Evolutionary conservation across 768 basidiomycete genomes (phyloP).

Genomic region (Panellus pusillus): DNA sequence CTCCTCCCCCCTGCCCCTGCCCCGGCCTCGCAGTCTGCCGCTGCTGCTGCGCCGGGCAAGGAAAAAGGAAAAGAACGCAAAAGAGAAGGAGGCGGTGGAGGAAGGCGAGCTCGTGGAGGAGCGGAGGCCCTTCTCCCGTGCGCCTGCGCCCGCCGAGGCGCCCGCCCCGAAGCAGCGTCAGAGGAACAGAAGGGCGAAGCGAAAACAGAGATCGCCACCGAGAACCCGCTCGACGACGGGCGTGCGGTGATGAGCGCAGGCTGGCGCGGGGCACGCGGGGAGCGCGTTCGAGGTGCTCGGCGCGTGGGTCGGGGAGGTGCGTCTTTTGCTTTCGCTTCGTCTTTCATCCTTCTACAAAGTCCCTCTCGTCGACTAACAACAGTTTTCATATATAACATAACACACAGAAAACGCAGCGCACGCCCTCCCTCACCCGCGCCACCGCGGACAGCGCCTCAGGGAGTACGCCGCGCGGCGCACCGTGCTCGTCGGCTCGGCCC

Average conservation of each 20-base stretch:
- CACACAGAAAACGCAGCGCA: conserved; percentile 50
- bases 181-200: conserved; percentile 24
- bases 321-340: no score
- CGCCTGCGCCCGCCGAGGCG: no score
- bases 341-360: no score
- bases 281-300: conserved; percentile 71
- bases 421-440: conserved; percentile 52
- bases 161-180: not conserved
- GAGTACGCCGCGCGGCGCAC: conserved; percentile 67
- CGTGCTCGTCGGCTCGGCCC: no score
- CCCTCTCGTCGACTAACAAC: no score
- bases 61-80: not conserved
- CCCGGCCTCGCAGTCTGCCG: no score
- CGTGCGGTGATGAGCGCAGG: conserved; percentile 62
- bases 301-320: conserved; percentile 64
- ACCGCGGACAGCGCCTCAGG: conserved; percentile 63
- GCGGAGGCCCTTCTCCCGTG: conserved; percentile 6
- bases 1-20: not conserved
- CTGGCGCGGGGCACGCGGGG: conserved; percentile 78
- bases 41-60: not conserved
- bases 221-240: conserved; percentile 55
- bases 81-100: conserved; percentile 29
- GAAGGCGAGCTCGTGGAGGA: conserved; percentile 23
- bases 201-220: conserved; percentile 24
- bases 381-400: no score